phyloP scores from a whole-genome alignment of 768 basidiomycete species.

The Boletellus sp. region DNA sequence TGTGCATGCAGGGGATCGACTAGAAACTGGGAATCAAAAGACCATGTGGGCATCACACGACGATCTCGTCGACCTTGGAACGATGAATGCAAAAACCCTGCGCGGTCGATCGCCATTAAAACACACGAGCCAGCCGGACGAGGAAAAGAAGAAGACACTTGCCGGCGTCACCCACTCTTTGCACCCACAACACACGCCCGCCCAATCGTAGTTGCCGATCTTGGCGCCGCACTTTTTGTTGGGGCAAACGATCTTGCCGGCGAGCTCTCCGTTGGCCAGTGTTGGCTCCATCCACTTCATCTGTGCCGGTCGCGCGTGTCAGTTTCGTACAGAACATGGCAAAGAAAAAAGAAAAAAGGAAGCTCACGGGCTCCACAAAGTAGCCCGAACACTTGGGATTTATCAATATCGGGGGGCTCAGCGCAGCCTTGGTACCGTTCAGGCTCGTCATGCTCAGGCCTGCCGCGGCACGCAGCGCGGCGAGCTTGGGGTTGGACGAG shows the following conservation, averaged over 20 bases:
- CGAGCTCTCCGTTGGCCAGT: conserved; percentile 67
- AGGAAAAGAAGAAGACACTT: neutral
- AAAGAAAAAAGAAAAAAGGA: neutral
- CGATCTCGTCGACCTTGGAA: conserved; percentile 66
- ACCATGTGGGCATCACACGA: conserved; percentile 18
- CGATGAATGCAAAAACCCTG: conserved; percentile 65
- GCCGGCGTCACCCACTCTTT: conserved; percentile 92
- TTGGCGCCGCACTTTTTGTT: conserved; percentile 88
- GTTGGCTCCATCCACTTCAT: conserved; percentile 96
- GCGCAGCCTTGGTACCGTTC: conserved; percentile 10
- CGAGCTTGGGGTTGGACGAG: conserved; percentile 45
- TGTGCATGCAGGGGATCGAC: no score
- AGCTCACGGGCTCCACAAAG: conserved; percentile 84
- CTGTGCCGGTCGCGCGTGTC: conserved; percentile 33
- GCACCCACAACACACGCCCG: conserved; percentile 87
- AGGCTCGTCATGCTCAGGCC: conserved; percentile 29
- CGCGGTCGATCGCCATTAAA: neutral
- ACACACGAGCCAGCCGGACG: conserved; percentile 22
- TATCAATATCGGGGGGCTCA: conserved; percentile 62
- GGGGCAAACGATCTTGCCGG: conserved; percentile 90
- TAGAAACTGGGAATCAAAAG: neutral
- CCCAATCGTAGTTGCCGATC: conserved; percentile 97
- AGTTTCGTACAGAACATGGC: neutral
- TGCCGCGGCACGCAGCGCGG: conserved; percentile 39
- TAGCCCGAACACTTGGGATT: conserved; percentile 93